Conservation (phyloP, 352 stramenopile genomes). For the Phytophthora ohioensis region DNA sequence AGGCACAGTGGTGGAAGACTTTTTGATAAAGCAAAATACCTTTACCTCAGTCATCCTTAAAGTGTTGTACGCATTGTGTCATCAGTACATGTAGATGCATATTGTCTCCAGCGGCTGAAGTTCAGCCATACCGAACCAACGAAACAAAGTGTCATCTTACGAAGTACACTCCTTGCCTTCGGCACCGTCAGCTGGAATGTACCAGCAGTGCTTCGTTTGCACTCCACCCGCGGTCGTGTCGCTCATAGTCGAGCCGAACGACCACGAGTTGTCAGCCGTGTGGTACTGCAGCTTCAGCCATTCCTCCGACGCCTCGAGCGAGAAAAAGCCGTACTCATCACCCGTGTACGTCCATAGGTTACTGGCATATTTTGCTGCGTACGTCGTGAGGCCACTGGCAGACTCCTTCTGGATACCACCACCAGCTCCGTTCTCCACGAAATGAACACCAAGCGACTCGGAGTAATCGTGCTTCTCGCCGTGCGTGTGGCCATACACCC, state of each 20-base stretch:
- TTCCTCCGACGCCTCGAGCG: conserved; percentile 52
- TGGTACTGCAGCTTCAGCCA: conserved; percentile 74
- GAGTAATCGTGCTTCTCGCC: conserved; percentile 45
- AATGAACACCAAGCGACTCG: conserved; percentile 55
- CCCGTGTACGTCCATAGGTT: conserved; percentile 70
- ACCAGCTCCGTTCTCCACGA: conserved; percentile 77
- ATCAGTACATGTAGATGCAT: no score
- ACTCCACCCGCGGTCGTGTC: conserved; percentile 51
- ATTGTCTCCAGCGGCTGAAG: no score
- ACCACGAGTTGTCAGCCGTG: conserved; percentile 62
- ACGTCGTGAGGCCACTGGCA: conserved; percentile 61
- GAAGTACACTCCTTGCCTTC: conserved; percentile 34
- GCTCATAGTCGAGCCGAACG: conserved; percentile 49
- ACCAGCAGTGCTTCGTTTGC: conserved; percentile 74
- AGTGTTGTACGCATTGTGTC: no score
- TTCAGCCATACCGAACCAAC: background rate
- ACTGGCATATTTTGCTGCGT: conserved; percentile 48
- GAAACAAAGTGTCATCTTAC: background rate
- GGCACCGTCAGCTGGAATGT: conserved; percentile 56
- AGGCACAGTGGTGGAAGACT: no score
- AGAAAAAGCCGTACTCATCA: conserved; percentile 74
- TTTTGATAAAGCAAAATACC: no score
- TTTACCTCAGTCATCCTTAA: no score
- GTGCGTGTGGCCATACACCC: conserved; percentile 44
- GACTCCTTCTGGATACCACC: conserved; percentile 77